Evolutionary conservation across 495 filamentous ascomycete genomes (phyloP).

Genomic region (Penicillium malachiteum): DNA sequence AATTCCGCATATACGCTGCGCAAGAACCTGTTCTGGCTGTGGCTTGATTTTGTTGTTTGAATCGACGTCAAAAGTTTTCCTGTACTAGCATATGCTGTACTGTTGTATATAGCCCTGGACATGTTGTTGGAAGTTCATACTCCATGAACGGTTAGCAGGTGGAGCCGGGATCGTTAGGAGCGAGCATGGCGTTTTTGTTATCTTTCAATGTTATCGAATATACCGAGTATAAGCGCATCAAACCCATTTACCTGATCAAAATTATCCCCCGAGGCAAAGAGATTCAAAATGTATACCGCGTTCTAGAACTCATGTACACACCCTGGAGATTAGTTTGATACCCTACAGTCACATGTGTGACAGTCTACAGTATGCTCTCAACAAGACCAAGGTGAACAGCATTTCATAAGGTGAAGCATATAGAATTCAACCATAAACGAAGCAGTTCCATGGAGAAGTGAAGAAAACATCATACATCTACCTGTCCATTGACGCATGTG

Average conservation of each 20-base stretch:
- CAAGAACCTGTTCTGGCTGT: constrained; percentile 9
- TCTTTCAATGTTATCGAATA: no score
- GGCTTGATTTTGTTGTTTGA: neutral
- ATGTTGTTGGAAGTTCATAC: no score
- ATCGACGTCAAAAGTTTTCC: neutral
- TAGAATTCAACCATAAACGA: neutral
- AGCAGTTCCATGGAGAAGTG: neutral
- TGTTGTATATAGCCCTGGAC: neutral
- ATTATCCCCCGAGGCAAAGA: no score
- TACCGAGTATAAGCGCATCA: no score
- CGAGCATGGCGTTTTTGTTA: no score
- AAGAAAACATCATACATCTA: constrained; percentile 12
- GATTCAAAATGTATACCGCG: no score
- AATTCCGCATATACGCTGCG: constrained; percentile 55
- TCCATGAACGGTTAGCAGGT: neutral
- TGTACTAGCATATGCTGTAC: neutral
- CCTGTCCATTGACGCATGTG: constrained; percentile 8
- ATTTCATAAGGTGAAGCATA: neutral
- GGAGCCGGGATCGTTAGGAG: neutral
- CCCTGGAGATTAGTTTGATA: no score
- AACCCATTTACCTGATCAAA: no score
- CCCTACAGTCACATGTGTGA: no score
- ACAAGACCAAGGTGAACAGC: neutral
- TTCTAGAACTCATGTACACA: no score
- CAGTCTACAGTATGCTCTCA: neutral